These are phyloP conservation scores for Neofusicoccum sp. DNA, from an alignment of 2,329 filamentous ascomycete species.

Conservation along the genomic window DNA sequence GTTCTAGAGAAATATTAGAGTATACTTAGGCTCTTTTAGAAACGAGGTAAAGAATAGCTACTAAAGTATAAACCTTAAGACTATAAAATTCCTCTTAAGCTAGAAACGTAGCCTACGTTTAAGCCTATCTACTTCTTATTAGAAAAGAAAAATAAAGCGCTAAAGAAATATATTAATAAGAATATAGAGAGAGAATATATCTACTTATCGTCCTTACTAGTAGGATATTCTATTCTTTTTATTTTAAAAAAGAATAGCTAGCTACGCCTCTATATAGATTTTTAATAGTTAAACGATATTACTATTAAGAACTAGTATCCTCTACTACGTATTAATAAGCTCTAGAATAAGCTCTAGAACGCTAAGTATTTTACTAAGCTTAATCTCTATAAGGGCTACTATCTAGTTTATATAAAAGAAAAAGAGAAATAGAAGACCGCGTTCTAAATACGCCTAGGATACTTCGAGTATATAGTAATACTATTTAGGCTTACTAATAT, in stretches of 20 bases:
- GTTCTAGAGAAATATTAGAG: too few relatives aligned
- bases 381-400: too few relatives aligned
- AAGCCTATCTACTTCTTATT: background rate
- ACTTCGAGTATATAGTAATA: too few relatives aligned
- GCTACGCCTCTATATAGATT: constrained; percentile 20
- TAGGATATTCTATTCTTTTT: constrained; percentile 12
- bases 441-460: too few relatives aligned
- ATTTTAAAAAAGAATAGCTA: constrained; percentile 12
- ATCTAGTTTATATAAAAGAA: too few relatives aligned
- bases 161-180: background rate
- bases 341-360: too few relatives aligned
- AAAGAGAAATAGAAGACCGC: too few relatives aligned
- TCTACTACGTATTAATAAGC: constrained; percentile 19
- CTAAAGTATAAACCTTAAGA: background rate
- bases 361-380: too few relatives aligned
- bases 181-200: background rate
- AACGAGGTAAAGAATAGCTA: too few relatives aligned
- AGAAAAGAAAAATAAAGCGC: background rate
- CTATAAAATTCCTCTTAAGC: background rate
- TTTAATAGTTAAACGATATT: constrained; percentile 20
- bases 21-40: too few relatives aligned
- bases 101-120: background rate
- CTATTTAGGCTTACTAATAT: too few relatives aligned
- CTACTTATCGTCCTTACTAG: constrained; percentile 10
- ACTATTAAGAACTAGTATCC: constrained; percentile 18